Evolutionary conservation across 106 monocot species (phyloP).

Genomic region (Platanthera guangdongensis): DNA sequence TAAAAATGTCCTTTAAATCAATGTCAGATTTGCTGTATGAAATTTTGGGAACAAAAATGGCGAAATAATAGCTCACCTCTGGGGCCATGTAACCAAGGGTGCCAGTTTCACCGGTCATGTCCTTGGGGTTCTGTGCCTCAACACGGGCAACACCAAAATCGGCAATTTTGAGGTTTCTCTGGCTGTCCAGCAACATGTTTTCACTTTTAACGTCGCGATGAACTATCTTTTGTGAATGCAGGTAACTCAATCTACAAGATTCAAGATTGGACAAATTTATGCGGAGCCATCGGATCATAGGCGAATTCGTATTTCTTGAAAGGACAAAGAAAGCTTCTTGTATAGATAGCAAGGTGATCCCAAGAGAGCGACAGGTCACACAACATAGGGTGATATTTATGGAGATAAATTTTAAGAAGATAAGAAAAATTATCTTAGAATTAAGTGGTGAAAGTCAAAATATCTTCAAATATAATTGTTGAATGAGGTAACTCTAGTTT

Average conservation of each 20-base stretch:
- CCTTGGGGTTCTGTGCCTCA: slow-evolving; percentile 71
- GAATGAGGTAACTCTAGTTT: too few species aligned
- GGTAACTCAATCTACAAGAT: slow-evolving; percentile 60
- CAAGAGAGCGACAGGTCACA: too few species aligned
- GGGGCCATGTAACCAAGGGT: slow-evolving; percentile 89
- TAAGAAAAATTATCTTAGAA: too few species aligned
- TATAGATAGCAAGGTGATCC: too few species aligned
- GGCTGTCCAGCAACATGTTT: slow-evolving; percentile 56
- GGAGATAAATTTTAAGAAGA: too few species aligned
- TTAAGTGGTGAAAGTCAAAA: too few species aligned
- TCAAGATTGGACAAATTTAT: neutral
- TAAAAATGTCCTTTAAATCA: neutral
- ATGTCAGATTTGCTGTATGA: neutral
- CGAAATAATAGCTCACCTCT: slow-evolving; percentile 29
- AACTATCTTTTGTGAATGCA: slow-evolving; percentile 73
- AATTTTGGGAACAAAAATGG: neutral
- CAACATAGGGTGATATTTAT: too few species aligned
- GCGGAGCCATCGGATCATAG: too few species aligned
- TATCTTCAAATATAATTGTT: too few species aligned
- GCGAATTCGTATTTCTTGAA: too few species aligned
- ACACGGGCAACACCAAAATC: slow-evolving; percentile 88
- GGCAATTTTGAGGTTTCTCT: slow-evolving; percentile 62
- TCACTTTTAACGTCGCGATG: slow-evolving; percentile 86
- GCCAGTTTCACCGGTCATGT: slow-evolving; percentile 67
- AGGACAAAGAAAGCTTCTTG: too few species aligned